Evolutionary conservation across 352 stramenopile species (phyloP).

Genomic region (Pythium insidiosum): DNA sequence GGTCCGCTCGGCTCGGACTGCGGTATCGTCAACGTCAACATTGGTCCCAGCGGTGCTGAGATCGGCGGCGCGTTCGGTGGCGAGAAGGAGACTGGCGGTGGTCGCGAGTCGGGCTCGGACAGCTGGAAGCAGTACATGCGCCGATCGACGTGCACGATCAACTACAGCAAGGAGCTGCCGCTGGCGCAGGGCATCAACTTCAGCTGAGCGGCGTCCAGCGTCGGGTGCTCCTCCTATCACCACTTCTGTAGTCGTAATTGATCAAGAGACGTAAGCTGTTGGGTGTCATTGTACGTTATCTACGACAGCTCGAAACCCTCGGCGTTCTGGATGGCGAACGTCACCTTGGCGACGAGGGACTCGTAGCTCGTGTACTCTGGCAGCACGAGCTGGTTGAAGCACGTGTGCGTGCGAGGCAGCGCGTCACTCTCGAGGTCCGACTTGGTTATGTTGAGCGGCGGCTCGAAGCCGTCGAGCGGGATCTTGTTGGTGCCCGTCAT

Average conservation of each 20-base stretch:
- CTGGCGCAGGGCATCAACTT: constrained; percentile 92
- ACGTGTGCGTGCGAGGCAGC: too few relatives aligned
- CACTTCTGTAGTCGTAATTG: too few relatives aligned
- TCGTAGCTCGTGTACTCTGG: constrained; percentile 68
- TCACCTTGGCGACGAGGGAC: constrained; percentile 60
- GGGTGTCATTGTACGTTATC: constrained; percentile 3
- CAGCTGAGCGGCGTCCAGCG: constrained; percentile 21
- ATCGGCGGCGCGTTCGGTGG: constrained; percentile 91
- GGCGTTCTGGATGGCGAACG: constrained; percentile 69
- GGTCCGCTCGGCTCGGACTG: constrained; percentile 86
- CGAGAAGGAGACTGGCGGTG: constrained; percentile 90
- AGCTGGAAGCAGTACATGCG: constrained; percentile 95
- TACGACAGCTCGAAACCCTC: constrained; percentile 79
- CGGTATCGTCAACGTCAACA: constrained; percentile 93
- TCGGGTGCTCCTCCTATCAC: too few relatives aligned
- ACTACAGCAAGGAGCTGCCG: constrained; percentile 88
- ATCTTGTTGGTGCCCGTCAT: constrained; percentile 81
- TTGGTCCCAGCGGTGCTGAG: constrained; percentile 86
- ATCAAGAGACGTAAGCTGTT: too few relatives aligned
- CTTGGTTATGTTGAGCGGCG: constrained; percentile 80
- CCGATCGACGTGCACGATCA: too few relatives aligned
- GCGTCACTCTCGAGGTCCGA: constrained; percentile 62
- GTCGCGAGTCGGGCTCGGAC: constrained; percentile 87
- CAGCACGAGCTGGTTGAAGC: constrained; percentile 74
- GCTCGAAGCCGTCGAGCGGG: constrained; percentile 79